These are phyloP conservation scores for Claviceps pusilla DNA, from an alignment of 2,329 filamentous ascomycete species.

Conservation along the genomic window DNA sequence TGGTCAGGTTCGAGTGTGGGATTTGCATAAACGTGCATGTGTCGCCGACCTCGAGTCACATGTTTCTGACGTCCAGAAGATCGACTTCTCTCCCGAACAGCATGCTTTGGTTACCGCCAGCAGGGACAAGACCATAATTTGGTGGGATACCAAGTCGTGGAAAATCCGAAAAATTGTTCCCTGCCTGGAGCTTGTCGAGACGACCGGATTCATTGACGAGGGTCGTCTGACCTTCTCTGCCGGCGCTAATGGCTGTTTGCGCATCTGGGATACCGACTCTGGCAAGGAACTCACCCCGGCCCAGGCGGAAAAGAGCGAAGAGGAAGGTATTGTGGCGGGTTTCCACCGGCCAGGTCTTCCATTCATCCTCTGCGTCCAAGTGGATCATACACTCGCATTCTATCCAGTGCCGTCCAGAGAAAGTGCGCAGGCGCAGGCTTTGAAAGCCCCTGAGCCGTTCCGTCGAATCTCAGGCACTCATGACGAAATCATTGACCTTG, in stretches of 20 bases:
- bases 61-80: conserved; percentile 78
- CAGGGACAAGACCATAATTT: conserved; percentile 83
- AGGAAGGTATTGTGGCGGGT: conserved; percentile 55
- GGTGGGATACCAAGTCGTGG: conserved; percentile 83
- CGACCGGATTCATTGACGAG: conserved; percentile 60
- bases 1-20: conserved; percentile 82
- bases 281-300: conserved; percentile 68
- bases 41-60: conserved; percentile 75
- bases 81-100: conserved; percentile 66
- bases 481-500: conserved; percentile 92
- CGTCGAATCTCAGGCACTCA: conserved; percentile 87
- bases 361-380: conserved; percentile 68
- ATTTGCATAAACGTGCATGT: conserved; percentile 68
- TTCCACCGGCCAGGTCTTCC: conserved; percentile 50
- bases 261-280: conserved; percentile 67
- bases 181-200: conserved; percentile 72
- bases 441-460: conserved; percentile 35
- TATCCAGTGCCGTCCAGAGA: conserved; percentile 38
- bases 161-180: conserved; percentile 67
- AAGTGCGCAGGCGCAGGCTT: conserved; percentile 15
- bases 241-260: conserved; percentile 66
- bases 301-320: conserved; percentile 45
- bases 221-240: conserved; percentile 67
- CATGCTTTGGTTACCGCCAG: conserved; percentile 69
- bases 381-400: conserved; percentile 74